A percentile compares a stretch with the other conserved stretches of the same genome.
Evolutionary conservation across 306 rosid species (phyloP).

Genomic region (Rubus parviflorus): DNA sequence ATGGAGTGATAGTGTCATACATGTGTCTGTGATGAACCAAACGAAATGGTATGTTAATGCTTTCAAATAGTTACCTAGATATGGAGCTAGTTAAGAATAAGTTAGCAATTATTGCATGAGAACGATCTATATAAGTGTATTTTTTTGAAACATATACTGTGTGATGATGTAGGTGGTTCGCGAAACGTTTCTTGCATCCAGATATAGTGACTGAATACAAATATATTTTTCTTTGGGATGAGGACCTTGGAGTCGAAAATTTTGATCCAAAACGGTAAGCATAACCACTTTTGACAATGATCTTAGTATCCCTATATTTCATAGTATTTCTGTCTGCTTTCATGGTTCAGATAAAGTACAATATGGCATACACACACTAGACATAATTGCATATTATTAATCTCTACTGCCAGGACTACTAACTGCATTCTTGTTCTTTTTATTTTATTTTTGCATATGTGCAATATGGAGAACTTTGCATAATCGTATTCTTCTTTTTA

Average conservation of each 20-base stretch:
- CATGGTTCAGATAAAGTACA: neutral
- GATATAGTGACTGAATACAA: slow-evolving; percentile 74
- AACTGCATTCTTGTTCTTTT: too few relatives aligned
- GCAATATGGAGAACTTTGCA: too few relatives aligned
- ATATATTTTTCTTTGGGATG: slow-evolving; percentile 95
- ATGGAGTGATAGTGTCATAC: slow-evolving; percentile 53
- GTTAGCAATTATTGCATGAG: neutral
- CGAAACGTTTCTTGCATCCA: slow-evolving; percentile 95
- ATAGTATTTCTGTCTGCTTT: slow-evolving; percentile 1
- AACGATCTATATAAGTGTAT: neutral
- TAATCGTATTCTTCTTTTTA: too few relatives aligned
- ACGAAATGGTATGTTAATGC: slow-evolving; percentile 52
- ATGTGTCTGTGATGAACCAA: slow-evolving; percentile 60
- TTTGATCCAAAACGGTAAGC: slow-evolving; percentile 68
- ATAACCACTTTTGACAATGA: neutral
- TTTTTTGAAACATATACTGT: slow-evolving; percentile 12
- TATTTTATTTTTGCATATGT: too few relatives aligned
- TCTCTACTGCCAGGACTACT: too few relatives aligned
- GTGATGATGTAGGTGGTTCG: slow-evolving; percentile 75
- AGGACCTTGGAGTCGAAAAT: slow-evolving; percentile 86
- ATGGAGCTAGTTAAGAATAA: neutral
- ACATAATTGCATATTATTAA: too few relatives aligned
- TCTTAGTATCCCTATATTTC: slow-evolving; percentile 1
- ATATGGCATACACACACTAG: too few relatives aligned
- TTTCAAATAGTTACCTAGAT: neutral